Conservation (phyloP, 345 rosid genomes). For the Noccaea caerulescens region DNA sequence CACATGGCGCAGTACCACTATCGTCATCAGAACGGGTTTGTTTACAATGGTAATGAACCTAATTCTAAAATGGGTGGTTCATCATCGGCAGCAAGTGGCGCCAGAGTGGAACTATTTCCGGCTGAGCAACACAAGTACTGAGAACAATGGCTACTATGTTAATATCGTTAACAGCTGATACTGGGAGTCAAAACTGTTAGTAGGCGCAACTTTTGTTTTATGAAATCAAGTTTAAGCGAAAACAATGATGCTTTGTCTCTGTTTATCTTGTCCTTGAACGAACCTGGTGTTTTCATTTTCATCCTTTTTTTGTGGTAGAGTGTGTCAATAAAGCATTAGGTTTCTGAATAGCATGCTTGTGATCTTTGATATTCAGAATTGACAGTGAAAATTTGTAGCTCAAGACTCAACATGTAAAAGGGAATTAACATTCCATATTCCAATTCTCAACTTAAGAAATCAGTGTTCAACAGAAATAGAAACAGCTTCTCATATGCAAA, state of each 20-base stretch:
- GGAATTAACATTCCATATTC: slow-evolving; percentile 17
- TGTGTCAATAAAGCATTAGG: slow-evolving; percentile 35
- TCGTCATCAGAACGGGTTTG: slow-evolving; percentile 51
- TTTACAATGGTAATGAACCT: slow-evolving; percentile 27
- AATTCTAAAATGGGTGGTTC: slow-evolving; percentile 38
- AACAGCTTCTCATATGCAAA: slow-evolving; percentile 27
- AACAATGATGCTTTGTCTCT: slow-evolving; percentile 24
- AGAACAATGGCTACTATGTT: slow-evolving; percentile 21
- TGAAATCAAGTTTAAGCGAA: slow-evolving; percentile 29
- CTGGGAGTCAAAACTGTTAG: slow-evolving; percentile 30
- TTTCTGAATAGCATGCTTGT: slow-evolving; percentile 19
- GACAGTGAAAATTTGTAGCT: slow-evolving; percentile 11
- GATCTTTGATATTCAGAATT: neutral
- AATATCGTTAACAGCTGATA: slow-evolving; percentile 31
- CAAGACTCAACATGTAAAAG: slow-evolving; percentile 28
- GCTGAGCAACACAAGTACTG: slow-evolving; percentile 42
- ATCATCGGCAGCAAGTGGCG: slow-evolving; percentile 39
- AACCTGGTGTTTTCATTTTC: slow-evolving; percentile 24
- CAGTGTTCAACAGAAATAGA: slow-evolving; percentile 22
- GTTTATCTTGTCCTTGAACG: slow-evolving; percentile 25
- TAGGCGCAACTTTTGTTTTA: slow-evolving; percentile 23
- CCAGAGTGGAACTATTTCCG: slow-evolving; percentile 37
- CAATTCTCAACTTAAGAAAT: slow-evolving; percentile 24
- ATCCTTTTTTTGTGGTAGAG: slow-evolving; percentile 14
- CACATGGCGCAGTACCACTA: slow-evolving; percentile 53